phyloP scores from a whole-genome alignment of 306 rosid genomes.

The Mucuna pruriens region DNA sequence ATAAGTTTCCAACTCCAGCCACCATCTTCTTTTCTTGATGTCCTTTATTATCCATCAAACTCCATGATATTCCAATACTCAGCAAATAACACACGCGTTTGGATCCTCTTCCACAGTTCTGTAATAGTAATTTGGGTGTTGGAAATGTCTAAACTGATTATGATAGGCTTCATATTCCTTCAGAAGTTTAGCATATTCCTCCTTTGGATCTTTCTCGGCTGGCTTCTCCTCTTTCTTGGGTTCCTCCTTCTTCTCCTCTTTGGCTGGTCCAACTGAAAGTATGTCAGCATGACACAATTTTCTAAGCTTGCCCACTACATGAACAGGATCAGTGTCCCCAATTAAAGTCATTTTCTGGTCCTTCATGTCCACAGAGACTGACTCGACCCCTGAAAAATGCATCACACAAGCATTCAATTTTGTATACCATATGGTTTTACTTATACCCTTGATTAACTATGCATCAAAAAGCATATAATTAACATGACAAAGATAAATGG shows the following conservation, averaged over 20 bases:
- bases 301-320: conserved; percentile 61
- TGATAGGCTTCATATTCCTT: conserved; percentile 12
- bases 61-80: background rate
- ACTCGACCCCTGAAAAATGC: conserved; percentile 64
- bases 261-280: conserved; percentile 74
- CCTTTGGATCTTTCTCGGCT: conserved; percentile 49
- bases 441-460: background rate
- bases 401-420: background rate
- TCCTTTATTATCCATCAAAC: conserved; percentile 14
- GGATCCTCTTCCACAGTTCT: conserved; percentile 65
- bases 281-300: conserved; percentile 58
- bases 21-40: background rate
- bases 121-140: conserved; percentile 30
- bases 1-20: background rate
- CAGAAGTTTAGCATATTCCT: conserved; percentile 23
- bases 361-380: conserved; percentile 71
- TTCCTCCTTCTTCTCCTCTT: conserved; percentile 68
- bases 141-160: conserved; percentile 26
- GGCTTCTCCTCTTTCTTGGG: conserved; percentile 41
- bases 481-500: background rate
- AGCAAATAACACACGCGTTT: conserved; percentile 72
- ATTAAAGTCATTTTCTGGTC: conserved; percentile 68
- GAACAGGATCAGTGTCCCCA: conserved; percentile 69
- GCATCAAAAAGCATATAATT: background rate
- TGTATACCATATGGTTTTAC: background rate